Evolutionary conservation across 495 filamentous ascomycete species (phyloP).

Genomic region (Penicillium diatomitis): DNA sequence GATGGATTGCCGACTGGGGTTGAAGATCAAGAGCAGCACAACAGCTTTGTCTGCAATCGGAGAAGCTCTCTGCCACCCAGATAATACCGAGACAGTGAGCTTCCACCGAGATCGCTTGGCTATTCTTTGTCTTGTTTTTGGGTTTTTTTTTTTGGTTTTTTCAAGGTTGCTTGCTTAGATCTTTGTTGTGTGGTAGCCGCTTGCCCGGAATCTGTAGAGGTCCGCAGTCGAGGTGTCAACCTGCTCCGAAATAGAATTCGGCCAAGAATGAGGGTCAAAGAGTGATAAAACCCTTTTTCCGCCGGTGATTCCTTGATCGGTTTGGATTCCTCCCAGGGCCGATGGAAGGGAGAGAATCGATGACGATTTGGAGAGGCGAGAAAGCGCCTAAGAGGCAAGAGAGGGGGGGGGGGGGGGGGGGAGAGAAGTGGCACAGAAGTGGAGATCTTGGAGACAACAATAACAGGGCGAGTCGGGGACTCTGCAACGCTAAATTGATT

Average conservation of each 20-base stretch:
- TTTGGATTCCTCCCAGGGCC: conserved; percentile 6
- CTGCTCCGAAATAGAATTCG: background rate
- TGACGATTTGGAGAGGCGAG: background rate
- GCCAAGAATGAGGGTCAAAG: conserved; percentile 1
- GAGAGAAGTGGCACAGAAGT: background rate
- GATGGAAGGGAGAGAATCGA: conserved; percentile 19
- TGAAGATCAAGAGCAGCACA: too few species aligned
- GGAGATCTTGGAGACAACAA: conserved; percentile 12
- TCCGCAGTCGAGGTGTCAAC: background rate
- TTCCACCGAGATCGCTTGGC: too few species aligned
- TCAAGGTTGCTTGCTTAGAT: too few species aligned
- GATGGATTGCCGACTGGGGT: too few species aligned
- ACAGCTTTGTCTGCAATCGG: too few species aligned
- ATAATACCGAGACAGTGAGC: too few species aligned
- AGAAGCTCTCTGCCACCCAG: too few species aligned
- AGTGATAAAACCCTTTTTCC: background rate
- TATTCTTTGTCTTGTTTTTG: background rate
- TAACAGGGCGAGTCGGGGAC: conserved; percentile 15
- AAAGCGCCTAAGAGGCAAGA: too few species aligned
- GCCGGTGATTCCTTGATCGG: background rate
- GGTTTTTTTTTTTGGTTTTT: background rate
- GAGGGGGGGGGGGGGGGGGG: conserved; percentile 1
- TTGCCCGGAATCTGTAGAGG: too few species aligned
- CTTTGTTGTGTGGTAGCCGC: too few species aligned
- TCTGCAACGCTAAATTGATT: conserved; percentile 11